Conservation (phyloP, 345 rosid species). For the Lagerstroemia speciosa region DNA sequence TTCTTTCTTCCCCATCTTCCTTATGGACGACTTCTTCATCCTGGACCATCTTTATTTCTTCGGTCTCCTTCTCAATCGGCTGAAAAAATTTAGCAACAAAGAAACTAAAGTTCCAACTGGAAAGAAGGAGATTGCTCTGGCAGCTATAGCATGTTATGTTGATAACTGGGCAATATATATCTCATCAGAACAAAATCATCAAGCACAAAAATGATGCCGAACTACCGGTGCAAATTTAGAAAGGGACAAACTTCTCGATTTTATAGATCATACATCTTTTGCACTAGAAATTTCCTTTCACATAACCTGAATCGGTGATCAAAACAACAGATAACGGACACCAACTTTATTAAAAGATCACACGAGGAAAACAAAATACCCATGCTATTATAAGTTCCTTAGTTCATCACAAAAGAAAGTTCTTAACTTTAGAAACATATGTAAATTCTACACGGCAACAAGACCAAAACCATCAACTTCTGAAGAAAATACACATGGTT, state of each 20-base stretch:
- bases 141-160: neutral
- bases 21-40: slow-evolving; percentile 12
- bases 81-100: slow-evolving; percentile 6
- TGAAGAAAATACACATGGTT: neutral
- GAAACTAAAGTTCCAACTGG: neutral
- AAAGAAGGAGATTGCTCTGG: neutral
- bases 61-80: slow-evolving; percentile 15
- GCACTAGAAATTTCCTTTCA: neutral
- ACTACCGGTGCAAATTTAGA: neutral
- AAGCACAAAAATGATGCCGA: neutral
- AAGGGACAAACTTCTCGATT: neutral
- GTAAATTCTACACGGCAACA: neutral
- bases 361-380: too few relatives aligned
- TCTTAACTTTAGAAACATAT: neutral
- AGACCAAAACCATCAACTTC: neutral
- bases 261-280: neutral
- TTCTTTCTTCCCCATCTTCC: slow-evolving; percentile 5
- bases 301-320: neutral
- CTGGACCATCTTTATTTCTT: slow-evolving; percentile 11
- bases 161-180: neutral
- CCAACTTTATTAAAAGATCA: neutral
- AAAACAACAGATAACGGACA: neutral
- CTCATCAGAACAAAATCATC: neutral
- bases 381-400: neutral
- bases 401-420: neutral